phyloP scores from a whole-genome alignment of 495 filamentous ascomycete species.

The Evernia prunastri region DNA sequence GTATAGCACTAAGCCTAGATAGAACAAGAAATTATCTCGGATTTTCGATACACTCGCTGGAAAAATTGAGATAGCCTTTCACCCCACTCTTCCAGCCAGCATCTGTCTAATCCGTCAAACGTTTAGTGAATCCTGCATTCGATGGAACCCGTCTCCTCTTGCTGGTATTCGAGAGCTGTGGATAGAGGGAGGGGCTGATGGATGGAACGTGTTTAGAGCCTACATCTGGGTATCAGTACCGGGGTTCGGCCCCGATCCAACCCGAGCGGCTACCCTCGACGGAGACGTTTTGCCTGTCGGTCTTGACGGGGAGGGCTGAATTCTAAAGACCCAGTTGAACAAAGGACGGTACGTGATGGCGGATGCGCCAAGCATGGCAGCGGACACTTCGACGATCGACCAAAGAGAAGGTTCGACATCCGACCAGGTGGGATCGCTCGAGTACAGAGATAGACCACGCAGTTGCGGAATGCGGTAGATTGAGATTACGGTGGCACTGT shows the following conservation, averaged over 20 bases:
- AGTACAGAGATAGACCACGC: neutral
- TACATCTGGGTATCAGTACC: neutral
- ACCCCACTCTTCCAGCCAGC: too few species aligned
- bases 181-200: neutral
- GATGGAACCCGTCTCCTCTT: neutral
- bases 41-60: too few species aligned
- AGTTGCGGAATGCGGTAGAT: conserved; percentile 8
- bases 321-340: conserved; percentile 14
- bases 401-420: conserved; percentile 8
- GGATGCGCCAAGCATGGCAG: conserved; percentile 1
- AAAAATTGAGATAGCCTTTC: too few species aligned
- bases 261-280: neutral
- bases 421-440: conserved; percentile 8
- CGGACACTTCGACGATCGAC: conserved; percentile 7
- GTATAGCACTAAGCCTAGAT: too few species aligned
- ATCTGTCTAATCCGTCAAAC: neutral
- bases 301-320: neutral
- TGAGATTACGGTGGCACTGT: conserved; percentile 6
- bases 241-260: neutral
- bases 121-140: neutral
- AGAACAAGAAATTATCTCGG: too few species aligned
- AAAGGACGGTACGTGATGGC: conserved; percentile 12
- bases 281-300: neutral
- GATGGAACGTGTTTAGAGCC: neutral
- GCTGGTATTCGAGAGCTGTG: neutral